A percentile compares a stretch with the other conserved stretches of the same genome.
These are phyloP conservation scores for Setomelanomma holmii DNA, from an alignment of 2,329 filamentous ascomycete genomes.

Conservation along the genomic window DNA sequence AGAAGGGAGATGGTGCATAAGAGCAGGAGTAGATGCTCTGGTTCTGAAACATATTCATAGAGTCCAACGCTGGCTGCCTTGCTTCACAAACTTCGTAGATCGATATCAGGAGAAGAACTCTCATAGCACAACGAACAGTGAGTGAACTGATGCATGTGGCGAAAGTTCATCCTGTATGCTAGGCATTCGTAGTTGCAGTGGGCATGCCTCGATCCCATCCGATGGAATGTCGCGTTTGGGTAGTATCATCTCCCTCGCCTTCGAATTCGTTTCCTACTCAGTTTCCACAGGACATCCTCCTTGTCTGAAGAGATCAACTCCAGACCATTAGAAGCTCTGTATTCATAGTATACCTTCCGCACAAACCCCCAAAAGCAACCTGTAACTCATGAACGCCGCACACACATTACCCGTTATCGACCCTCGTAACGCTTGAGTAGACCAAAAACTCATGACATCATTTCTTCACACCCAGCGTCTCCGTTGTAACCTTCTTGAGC, in stretches of 20 bases:
- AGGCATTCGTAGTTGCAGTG: not conserved
- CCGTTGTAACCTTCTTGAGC: constrained; percentile 34
- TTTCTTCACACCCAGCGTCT: constrained; percentile 12
- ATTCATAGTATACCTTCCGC: not conserved
- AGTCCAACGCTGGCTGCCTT: no score
- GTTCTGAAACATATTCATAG: no score
- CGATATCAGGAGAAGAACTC: no score
- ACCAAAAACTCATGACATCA: not conserved
- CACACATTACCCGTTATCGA: no score
- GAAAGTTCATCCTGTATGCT: no score
- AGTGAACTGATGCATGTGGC: no score
- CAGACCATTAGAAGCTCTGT: constrained; percentile 1
- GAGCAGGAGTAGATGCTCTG: no score
- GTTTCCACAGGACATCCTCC: not conserved
- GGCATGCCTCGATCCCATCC: not conserved
- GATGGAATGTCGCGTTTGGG: not conserved
- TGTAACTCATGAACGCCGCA: not conserved
- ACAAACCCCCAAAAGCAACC: not conserved
- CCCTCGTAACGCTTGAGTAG: no score
- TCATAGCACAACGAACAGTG: no score
- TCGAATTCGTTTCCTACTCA: not conserved
- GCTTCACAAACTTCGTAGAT: no score
- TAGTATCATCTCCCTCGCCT: not conserved
- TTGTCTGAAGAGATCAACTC: not conserved
- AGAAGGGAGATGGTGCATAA: no score